Conservation (phyloP, 2,329 filamentous ascomycete species). For the Didymella arachidicola region DNA sequence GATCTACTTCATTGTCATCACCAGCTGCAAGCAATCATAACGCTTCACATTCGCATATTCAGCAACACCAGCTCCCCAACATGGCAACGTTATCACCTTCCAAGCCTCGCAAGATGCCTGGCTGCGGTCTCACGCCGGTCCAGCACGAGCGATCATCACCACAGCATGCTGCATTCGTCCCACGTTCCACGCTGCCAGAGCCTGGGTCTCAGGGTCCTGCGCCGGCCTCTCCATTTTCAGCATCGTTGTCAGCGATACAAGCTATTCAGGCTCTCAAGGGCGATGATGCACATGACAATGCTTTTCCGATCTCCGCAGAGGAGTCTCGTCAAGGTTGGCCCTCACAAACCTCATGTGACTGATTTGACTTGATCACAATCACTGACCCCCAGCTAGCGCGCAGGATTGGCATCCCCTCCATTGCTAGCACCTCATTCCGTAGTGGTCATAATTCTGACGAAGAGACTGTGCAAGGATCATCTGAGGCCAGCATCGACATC, state of each 20-base stretch:
- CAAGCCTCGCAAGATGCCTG: slow-evolving; percentile 19
- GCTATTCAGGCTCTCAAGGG: slow-evolving; percentile 33
- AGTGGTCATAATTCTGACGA: slow-evolving; percentile 11
- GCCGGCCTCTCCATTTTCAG: slow-evolving; percentile 7
- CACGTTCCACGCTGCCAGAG: slow-evolving; percentile 32
- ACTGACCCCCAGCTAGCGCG: not conserved
- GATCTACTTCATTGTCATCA: slow-evolving; percentile 6
- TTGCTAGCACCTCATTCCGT: slow-evolving; percentile 8
- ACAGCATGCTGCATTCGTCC: slow-evolving; percentile 27
- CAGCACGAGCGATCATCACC: slow-evolving; percentile 4
- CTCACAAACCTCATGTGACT: not conserved
- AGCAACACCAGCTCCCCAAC: slow-evolving; percentile 29
- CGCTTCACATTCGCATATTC: slow-evolving; percentile 28
- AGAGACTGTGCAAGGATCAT: slow-evolving; percentile 18
- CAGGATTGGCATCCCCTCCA: not conserved
- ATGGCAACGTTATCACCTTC: slow-evolving; percentile 38
- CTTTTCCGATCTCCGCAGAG: not conserved
- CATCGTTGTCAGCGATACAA: slow-evolving; percentile 24
- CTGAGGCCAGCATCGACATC: slow-evolving; percentile 6
- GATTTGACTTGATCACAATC: not conserved
- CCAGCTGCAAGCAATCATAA: slow-evolving; percentile 20
- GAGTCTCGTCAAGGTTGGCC: not conserved
- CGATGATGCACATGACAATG: slow-evolving; percentile 9
- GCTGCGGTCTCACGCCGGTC: slow-evolving; percentile 12
- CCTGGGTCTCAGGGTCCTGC: not conserved